Evolutionary conservation across 139 green algal species (phyloP), one percentile per base, ranked within the genome.

Genomic region (Coelastrella sp.): DNA sequence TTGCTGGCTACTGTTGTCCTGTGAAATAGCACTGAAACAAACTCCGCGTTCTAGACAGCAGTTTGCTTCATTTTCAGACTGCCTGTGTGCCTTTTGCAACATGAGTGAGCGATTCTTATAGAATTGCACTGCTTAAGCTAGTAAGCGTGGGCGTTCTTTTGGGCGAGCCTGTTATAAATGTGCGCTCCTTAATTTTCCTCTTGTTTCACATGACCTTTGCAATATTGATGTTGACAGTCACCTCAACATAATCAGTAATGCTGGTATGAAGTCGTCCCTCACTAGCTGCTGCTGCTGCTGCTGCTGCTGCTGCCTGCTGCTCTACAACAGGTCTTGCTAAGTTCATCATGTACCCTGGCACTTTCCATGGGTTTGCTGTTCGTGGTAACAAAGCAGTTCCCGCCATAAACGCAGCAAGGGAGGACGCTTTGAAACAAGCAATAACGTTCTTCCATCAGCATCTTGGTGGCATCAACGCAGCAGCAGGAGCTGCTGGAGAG

Each of bases 91-190:
- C 66, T 74, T 74, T 74, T 74, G 66, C 66, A 74, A 74, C 66
- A 74, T 74, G 66, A 74, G 66, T 74, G 66, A 74, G 66, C 66
- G 66, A 74, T 34, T 74, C 66, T 74, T 74, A 48, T 17, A 74
- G 8, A 30, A 74, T 74, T 74, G 66, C 66, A n/a, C 4, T 74
- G 66, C 66, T 74, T 50, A 50, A 74, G 66, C 66, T 51, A 74
- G 66, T 21, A 48, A 50, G 66, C 21, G 66, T 74, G 50, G 27
- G 66, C 66, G 17, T 32, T 50, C 40, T 9, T 71, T n/a, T n/a
- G n/a, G n/a, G n/a, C n/a, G n/a, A n/a, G n/a, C n/a, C n/a, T n/a
- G n/a, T n/a, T n/a, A n/a, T n/a, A n/a, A n/a, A n/a, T n/a, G n/a
- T n/a, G n/a, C n/a, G n/a, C n/a, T n/a, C n/a, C n/a, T n/a, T n/a